A percentile compares a stretch with the other conserved stretches of the same genome.
Conservation (phyloP, 257 asterid genomes). For the Solanum chilense region DNA sequence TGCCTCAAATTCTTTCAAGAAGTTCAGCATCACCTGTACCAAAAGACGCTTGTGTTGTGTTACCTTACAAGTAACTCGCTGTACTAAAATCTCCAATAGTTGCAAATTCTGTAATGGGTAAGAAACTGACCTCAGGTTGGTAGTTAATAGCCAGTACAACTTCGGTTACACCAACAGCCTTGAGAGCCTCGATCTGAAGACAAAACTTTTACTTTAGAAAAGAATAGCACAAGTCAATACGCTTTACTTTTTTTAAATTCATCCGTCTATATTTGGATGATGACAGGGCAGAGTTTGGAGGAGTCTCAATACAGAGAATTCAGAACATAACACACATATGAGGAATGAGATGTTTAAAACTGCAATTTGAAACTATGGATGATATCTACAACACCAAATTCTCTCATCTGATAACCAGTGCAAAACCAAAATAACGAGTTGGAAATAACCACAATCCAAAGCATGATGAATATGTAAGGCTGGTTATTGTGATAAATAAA, state of each 20-base stretch:
- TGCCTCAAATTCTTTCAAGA: constrained; percentile 84
- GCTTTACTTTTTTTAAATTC: neutral
- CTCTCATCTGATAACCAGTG: neutral
- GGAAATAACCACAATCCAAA: neutral
- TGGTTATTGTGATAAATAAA: neutral
- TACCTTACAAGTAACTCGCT: neutral
- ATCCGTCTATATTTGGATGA: neutral
- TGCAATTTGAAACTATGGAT: neutral
- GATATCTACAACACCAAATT: neutral
- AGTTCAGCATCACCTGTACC: constrained; percentile 81
- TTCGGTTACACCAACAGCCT: constrained; percentile 71
- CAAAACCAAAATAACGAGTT: neutral
- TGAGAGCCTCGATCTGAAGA: constrained; percentile 73
- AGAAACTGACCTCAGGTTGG: constrained; percentile 63
- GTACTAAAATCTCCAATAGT: neutral
- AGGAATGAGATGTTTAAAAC: neutral
- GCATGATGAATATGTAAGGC: neutral
- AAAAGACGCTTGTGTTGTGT: neutral
- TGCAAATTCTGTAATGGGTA: neutral
- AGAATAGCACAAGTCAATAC: neutral
- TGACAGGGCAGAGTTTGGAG: neutral
- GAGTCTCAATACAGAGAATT: neutral
- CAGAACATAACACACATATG: neutral
- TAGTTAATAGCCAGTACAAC: constrained; percentile 80
- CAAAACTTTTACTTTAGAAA: neutral